Evolutionary conservation across 805 yeast species (phyloP), one percentile per base, ranked within the genome.

Genomic region (Wickerhamomyces ciferrii): DNA sequence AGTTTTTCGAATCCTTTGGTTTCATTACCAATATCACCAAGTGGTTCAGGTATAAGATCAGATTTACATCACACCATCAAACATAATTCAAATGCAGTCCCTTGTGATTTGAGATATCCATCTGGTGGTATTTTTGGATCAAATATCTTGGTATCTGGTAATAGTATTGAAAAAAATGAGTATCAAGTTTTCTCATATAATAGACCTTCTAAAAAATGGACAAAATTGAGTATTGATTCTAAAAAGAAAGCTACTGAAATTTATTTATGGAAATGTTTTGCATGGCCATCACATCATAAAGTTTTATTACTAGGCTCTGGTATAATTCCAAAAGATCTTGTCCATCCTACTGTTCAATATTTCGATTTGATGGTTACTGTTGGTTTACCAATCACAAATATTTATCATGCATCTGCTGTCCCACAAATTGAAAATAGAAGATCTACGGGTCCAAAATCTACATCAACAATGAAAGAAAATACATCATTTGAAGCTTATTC

Each of bases 201-300:
- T 61, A 69, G 68, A 25, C 77, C 79, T 0, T 71, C 84, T 0
- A 72, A 74, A 1, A 76, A 76, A 51, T 85, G 92, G 91, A 76
- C 85, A 0, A 68, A 81, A 46, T 62, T 86, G 21, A 82, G 78
- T 50, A 65, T 76, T 15, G 72, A 73, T 38, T 70, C 74, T 59
- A 69, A 83, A 54, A 71, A 74, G 42, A 53, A 45, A 20, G 54
- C 56, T 6, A 42, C 35, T 14, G 70, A 76, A 2, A 87, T 83
- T 55, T 66, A 84, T 44, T 72, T 83, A 43, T 79, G 87, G 78
- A 82, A 79, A 50, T 79, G 85, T 0, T 81, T 76, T 62, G 80
- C 80, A 1, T 86, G 95, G 95, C 75, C 75, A 29, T 83, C 91
- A 1, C 95, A 86, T 61, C 92, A 86, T 57, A 81, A 80, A 59